Percentiles rank a stretch among this genome's conserved stretches.
Evolutionary conservation across 768 basidiomycete species (phyloP).

Genomic region (Pleurotus ostreatus): DNA sequence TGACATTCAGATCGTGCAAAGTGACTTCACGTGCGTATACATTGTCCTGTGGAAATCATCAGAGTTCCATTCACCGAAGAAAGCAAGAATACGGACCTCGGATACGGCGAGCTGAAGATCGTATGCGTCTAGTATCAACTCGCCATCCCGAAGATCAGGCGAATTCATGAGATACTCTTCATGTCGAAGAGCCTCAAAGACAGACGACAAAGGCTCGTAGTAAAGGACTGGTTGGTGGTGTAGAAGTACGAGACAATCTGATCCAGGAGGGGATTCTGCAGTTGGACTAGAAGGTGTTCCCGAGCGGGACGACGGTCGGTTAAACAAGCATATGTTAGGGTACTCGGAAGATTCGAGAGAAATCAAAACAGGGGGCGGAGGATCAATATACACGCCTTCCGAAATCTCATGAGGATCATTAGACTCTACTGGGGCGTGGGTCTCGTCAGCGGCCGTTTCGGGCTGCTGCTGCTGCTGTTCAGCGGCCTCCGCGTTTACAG

Average conservation of each 20-base stretch:
- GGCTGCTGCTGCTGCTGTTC: too few relatives aligned
- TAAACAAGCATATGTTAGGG: conserved; percentile 50
- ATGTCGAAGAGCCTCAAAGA: conserved; percentile 70
- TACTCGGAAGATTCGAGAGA: conserved; percentile 33
- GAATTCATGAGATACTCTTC: conserved; percentile 49
- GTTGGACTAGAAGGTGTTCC: conserved; percentile 22
- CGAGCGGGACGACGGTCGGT: conserved; percentile 32
- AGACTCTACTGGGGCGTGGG: background rate
- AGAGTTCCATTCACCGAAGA: background rate
- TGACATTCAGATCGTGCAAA: conserved; percentile 65
- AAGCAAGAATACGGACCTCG: conserved; percentile 44
- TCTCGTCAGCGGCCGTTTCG: too few relatives aligned
- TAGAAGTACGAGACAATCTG: conserved; percentile 44
- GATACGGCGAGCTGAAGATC: conserved; percentile 61
- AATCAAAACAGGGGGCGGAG: conserved; percentile 66
- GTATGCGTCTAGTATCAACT: conserved; percentile 67
- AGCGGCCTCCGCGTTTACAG: too few relatives aligned
- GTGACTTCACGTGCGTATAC: conserved; percentile 63
- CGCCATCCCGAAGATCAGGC: conserved; percentile 48
- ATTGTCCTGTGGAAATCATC: conserved; percentile 50
- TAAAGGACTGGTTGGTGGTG: conserved; percentile 65
- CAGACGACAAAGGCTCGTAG: conserved; percentile 66
- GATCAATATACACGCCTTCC: conserved; percentile 70
- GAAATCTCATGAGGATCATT: conserved; percentile 56
- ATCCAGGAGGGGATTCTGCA: conserved; percentile 9